Conservation (phyloP, 2,329 filamentous ascomycete genomes). For the Apiospora kogelbergensis region DNA sequence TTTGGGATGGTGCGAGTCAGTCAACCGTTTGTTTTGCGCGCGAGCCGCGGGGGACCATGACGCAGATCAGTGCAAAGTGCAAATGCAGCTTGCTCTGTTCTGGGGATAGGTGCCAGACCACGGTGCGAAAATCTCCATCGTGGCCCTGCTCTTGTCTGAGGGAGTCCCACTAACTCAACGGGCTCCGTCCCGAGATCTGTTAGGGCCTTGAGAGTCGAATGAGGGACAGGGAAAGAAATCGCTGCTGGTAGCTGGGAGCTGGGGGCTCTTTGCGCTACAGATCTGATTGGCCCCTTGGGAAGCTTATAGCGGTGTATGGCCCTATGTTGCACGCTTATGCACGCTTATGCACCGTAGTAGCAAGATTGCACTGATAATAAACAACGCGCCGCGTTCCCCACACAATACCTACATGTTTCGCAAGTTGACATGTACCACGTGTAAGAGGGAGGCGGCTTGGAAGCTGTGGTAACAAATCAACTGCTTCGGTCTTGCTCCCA, state of each 20-base stretch:
- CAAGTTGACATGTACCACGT: slow-evolving; percentile 3
- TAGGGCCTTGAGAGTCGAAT: background rate
- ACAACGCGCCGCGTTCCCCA: background rate
- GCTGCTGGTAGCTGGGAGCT: background rate
- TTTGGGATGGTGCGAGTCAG: background rate
- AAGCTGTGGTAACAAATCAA: background rate
- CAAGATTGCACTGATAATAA: background rate
- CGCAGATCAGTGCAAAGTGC: background rate
- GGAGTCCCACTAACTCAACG: background rate
- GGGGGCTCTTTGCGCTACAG: background rate
- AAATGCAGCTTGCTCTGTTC: background rate
- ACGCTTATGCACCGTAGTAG: background rate
- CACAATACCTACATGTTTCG: background rate
- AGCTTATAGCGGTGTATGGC: background rate
- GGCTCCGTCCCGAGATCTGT: background rate
- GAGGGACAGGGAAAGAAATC: background rate
- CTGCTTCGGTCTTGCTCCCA: background rate
- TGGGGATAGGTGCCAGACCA: background rate
- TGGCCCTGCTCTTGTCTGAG: background rate
- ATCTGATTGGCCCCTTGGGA: background rate
- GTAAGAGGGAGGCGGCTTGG: background rate
- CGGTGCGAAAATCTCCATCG: background rate
- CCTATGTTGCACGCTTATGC: background rate
- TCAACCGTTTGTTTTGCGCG: background rate
- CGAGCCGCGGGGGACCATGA: slow-evolving; percentile 2